These are phyloP conservation scores for Phoma sp. DNA, from an alignment of 2,329 filamentous ascomycete genomes.

Conservation along the genomic window DNA sequence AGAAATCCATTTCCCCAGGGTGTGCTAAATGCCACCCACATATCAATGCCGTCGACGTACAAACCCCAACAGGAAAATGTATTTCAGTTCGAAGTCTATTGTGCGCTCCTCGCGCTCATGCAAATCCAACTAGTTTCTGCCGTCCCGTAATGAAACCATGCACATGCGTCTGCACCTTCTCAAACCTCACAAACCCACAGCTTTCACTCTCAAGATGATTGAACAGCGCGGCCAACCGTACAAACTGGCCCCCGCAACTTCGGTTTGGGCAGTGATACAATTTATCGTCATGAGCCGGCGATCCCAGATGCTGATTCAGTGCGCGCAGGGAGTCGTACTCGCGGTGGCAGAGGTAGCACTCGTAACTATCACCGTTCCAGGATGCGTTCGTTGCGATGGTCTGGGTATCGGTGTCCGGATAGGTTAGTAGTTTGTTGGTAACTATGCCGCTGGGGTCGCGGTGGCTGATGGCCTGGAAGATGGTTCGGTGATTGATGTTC, in stretches of 20 bases:
- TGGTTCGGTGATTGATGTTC: conserved; percentile 56
- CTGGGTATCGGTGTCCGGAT: conserved; percentile 44
- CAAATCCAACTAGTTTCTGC: conserved; percentile 16
- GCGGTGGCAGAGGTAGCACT: conserved; percentile 62
- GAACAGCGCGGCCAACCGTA: conserved; percentile 51
- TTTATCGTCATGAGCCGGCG: conserved; percentile 58
- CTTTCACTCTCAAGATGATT: conserved; percentile 57
- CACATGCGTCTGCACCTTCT: conserved; percentile 46
- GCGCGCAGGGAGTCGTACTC: conserved; percentile 45
- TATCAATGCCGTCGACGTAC: too few species aligned
- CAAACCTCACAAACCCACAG: conserved; percentile 52
- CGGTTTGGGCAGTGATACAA: conserved; percentile 56
- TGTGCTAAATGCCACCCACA: too few species aligned
- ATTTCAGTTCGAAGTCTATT: too few species aligned
- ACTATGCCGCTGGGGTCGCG: conserved; percentile 60
- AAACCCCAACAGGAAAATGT: background rate
- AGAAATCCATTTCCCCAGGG: too few species aligned
- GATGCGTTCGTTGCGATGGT: conserved; percentile 29
- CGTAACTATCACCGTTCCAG: conserved; percentile 58
- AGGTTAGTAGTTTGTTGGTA: conserved; percentile 56
- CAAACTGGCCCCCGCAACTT: conserved; percentile 51
- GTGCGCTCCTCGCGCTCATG: background rate
- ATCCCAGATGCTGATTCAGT: conserved; percentile 64
- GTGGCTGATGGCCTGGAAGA: conserved; percentile 56
- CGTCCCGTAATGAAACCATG: conserved; percentile 10